These are phyloP conservation scores for Epichloe typhina DNA, from an alignment of 2,329 filamentous ascomycete genomes.

Conservation along the genomic window DNA sequence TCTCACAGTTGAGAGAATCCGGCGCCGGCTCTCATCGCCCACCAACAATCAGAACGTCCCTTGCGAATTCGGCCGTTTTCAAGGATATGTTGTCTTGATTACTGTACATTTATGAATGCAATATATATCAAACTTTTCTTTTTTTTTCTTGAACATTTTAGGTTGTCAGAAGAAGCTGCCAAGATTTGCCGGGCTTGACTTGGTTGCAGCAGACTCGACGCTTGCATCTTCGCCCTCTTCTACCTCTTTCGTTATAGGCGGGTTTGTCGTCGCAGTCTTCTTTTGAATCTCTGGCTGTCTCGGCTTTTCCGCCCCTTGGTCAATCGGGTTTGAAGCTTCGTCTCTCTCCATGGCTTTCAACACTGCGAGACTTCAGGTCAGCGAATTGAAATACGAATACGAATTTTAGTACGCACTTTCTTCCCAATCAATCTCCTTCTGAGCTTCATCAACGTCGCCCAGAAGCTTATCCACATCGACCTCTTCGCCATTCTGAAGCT, in stretches of 20 bases:
- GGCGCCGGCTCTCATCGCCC: background rate
- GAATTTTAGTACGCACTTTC: slow-evolving; percentile 43
- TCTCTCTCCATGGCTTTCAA: slow-evolving; percentile 54
- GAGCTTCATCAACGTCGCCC: slow-evolving; percentile 57
- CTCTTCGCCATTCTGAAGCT: slow-evolving; percentile 56
- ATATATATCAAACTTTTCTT: background rate
- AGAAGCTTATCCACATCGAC: slow-evolving; percentile 76
- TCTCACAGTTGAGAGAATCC: slow-evolving; percentile 32
- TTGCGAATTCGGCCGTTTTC: slow-evolving; percentile 24
- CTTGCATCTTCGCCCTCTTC: slow-evolving; percentile 2
- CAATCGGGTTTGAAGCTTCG: slow-evolving; percentile 33
- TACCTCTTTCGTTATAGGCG: slow-evolving; percentile 4
- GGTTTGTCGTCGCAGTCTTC: slow-evolving; percentile 2
- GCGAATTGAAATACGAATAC: background rate
- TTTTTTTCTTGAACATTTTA: slow-evolving; percentile 5
- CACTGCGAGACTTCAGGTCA: slow-evolving; percentile 29
- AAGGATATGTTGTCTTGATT: slow-evolving; percentile 47
- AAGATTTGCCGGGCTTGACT: slow-evolving; percentile 19
- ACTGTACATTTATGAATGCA: slow-evolving; percentile 10
- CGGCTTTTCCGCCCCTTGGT: slow-evolving; percentile 10
- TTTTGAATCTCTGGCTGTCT: background rate
- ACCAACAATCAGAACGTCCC: background rate
- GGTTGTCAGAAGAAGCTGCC: slow-evolving; percentile 37
- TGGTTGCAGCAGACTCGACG: slow-evolving; percentile 11
- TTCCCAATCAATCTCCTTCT: slow-evolving; percentile 76